phyloP scores from a whole-genome alignment of 1,284 basidiomycete species.

The Ustilago esculenta region DNA sequence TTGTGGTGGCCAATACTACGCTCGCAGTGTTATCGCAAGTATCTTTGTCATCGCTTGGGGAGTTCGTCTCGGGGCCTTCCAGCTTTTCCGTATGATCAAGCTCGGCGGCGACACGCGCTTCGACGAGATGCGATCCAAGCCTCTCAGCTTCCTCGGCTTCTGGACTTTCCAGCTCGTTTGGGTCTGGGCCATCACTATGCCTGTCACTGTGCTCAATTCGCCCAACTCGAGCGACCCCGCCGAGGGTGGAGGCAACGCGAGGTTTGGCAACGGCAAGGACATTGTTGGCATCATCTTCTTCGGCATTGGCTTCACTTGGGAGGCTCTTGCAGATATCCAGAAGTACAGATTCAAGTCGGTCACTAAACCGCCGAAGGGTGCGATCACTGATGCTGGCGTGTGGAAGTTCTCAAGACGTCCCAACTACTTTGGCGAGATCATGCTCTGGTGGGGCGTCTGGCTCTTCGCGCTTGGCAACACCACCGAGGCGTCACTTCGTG shows the following conservation, averaged over 20 bases:
- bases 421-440: constrained; percentile 79
- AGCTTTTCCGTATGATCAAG: constrained; percentile 63
- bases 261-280: constrained; percentile 69
- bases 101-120: constrained; percentile 63
- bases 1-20: constrained; percentile 70
- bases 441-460: constrained; percentile 62
- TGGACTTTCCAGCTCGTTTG: constrained; percentile 60
- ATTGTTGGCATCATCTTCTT: constrained; percentile 77
- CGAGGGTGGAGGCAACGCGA: constrained; percentile 36
- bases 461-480: constrained; percentile 44
- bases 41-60: constrained; percentile 71
- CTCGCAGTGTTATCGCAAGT: constrained; percentile 73
- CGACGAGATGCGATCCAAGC: constrained; percentile 63
- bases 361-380: constrained; percentile 49
- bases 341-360: constrained; percentile 69
- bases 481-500: constrained; percentile 14
- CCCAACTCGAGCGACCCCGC: constrained; percentile 46
- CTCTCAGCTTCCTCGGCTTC: constrained; percentile 44
- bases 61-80: constrained; percentile 58
- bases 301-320: constrained; percentile 74
- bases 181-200: constrained; percentile 56
- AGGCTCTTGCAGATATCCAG: constrained; percentile 75
- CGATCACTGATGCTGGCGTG: constrained; percentile 53
- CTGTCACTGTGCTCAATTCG: constrained; percentile 57
- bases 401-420: constrained; percentile 70